phyloP scores from a whole-genome alignment of 345 rosid genomes.

The Populus nigra region DNA sequence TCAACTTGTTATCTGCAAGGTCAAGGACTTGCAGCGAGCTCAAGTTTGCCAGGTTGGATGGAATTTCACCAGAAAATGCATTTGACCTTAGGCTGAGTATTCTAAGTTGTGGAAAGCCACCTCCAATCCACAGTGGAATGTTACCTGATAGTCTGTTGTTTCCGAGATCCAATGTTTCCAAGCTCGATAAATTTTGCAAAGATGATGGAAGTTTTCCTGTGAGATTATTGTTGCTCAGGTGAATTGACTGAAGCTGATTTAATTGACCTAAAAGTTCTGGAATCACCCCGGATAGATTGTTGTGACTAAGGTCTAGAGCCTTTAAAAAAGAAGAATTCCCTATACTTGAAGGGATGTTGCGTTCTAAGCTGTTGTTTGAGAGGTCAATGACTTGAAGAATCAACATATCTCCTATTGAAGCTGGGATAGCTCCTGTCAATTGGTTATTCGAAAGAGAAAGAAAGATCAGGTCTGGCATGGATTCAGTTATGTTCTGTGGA shows the following conservation, averaged over 20 bases:
- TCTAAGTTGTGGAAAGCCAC: neutral
- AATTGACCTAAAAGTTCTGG: constrained; percentile 10
- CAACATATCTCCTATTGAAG: constrained; percentile 8
- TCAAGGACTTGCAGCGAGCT: constrained; percentile 44
- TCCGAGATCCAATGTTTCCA: constrained; percentile 40
- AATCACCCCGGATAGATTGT: constrained; percentile 6
- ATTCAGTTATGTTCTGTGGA: neutral
- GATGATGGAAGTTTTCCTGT: constrained; percentile 16
- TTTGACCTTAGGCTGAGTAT: constrained; percentile 20
- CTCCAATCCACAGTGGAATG: constrained; percentile 37
- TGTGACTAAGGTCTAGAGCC: constrained; percentile 15
- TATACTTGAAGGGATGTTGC: constrained; percentile 18
- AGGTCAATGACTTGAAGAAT: constrained; percentile 17
- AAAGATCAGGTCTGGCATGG: constrained; percentile 14
- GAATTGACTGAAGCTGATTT: constrained; percentile 10
- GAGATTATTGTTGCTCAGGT: constrained; percentile 12
- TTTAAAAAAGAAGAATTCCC: constrained; percentile 16
- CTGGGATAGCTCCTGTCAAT: constrained; percentile 15
- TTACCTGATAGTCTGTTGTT: constrained; percentile 33
- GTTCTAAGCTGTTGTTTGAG: constrained; percentile 5
- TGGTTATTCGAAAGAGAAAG: constrained; percentile 17
- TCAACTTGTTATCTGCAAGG: constrained; percentile 41
- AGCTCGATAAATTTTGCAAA: constrained; percentile 29
- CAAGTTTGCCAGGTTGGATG: constrained; percentile 9
- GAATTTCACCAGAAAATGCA: constrained; percentile 20